Evolutionary conservation across 495 filamentous ascomycete genomes (phyloP), one percentile per base, ranked within the genome.

Genomic region (Lophiotrema nucula): DNA sequence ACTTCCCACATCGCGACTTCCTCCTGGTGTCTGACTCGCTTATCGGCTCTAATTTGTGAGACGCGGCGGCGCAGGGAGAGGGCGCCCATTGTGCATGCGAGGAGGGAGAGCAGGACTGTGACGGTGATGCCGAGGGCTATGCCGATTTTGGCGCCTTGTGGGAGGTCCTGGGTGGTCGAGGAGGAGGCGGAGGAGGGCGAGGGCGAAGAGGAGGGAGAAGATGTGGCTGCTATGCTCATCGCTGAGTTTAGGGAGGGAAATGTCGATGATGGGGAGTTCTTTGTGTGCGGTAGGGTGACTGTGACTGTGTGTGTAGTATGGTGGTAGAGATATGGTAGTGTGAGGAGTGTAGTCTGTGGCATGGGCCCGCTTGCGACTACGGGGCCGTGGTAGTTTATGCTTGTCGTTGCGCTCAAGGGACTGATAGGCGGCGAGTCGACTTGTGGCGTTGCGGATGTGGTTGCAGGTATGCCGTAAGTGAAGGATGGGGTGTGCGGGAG

Each of bases 61-160:
- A 24, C 1, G 6, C 54, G 44, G 2, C 44, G 41, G 43, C 50
- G 15, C 33, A 10, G 49, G 26, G 41, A 31, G 5, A 55, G 12
- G 23, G 44, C 10, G 1, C 27, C n/a, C 26, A 61, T 28, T 1
- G 22, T 31, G 21, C 45, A 13, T 0, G 47, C 58, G 21, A 61
- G 6, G 21, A 55, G 13, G 1, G 44, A n/a, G 11, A 61, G 58
- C 5, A 61, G 13, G 23, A 24, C 50, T 8, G 37, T 21, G 33
- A 61, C 50, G 10, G 49, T 49, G 15, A 61, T 55, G 16, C 49
- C 49, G 5, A 61, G 13, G 38, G 35, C 37, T 22, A 61, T 42
- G 50, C 58, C 58, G 23, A 55, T 61, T 18, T 43, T 52, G 21
- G 42, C 43, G n/a, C 50, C 44, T 12, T 39, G 3, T 2, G 4